A percentile compares a stretch with the other conserved stretches of the same genome.
Evolutionary conservation across 2,329 filamentous ascomycete species (phyloP).

Genomic region (Nothopassalora personata): DNA sequence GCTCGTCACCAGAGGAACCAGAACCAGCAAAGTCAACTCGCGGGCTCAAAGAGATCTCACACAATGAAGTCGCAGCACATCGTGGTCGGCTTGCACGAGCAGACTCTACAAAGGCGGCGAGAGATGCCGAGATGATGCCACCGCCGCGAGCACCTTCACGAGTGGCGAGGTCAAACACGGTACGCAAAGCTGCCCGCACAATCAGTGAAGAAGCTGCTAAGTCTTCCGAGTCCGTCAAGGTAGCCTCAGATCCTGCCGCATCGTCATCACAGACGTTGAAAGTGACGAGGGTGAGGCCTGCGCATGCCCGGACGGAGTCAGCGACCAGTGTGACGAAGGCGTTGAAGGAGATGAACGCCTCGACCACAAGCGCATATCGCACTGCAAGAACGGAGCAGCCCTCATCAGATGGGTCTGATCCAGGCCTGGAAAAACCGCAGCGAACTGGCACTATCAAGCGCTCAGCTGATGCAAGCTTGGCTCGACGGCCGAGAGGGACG

Average conservation of each 20-base stretch:
- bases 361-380: constrained; percentile 23
- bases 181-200: constrained; percentile 28
- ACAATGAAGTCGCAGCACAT: constrained; percentile 36
- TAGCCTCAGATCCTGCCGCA: constrained; percentile 21
- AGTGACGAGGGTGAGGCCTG: constrained; percentile 19
- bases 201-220: constrained; percentile 32
- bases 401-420: constrained; percentile 21
- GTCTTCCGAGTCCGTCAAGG: constrained; percentile 22
- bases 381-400: constrained; percentile 19
- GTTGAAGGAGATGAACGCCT: constrained; percentile 22
- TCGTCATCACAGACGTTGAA: constrained; percentile 19
- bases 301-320: constrained; percentile 14
- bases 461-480: constrained; percentile 34
- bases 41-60: constrained; percentile 42
- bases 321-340: constrained; percentile 13
- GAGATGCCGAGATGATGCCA: constrained; percentile 32
- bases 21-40: constrained; percentile 36
- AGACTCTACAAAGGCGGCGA: constrained; percentile 17
- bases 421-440: constrained; percentile 20
- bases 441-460: constrained; percentile 25
- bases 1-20: constrained; percentile 25
- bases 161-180: constrained; percentile 23
- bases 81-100: constrained; percentile 10
- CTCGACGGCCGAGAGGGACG: constrained; percentile 30
- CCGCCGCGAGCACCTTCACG: constrained; percentile 24